These are phyloP conservation scores for Cyberlindnera galapagoensis DNA, from an alignment of 805 yeast genomes.

Conservation along the genomic window DNA sequence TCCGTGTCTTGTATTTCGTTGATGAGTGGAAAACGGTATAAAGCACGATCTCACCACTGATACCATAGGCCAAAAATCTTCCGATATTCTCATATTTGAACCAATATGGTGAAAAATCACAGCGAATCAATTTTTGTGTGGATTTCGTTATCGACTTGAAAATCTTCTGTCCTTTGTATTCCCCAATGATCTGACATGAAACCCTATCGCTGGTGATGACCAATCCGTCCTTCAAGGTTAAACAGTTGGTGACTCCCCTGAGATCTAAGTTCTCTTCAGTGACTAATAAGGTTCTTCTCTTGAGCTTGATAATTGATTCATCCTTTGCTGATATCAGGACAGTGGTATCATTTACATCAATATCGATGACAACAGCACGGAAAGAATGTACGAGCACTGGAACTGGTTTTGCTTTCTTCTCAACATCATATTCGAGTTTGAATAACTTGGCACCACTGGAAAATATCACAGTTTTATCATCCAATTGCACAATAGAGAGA, in stretches of 20 bases:
- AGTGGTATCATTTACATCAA: conserved; percentile 17
- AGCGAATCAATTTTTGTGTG: conserved; percentile 27
- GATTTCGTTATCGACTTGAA: conserved; percentile 21
- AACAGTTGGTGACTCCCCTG: conserved; percentile 17
- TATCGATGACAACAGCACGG: conserved; percentile 13
- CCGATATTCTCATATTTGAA: conserved; percentile 2
- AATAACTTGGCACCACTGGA: conserved; percentile 14
- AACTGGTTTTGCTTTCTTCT: conserved; percentile 11
- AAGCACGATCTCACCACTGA: conserved; percentile 31
- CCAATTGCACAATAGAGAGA: conserved; percentile 14
- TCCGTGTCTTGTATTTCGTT: conserved; percentile 1
- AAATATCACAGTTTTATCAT: conserved; percentile 12
- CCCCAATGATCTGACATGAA: conserved; percentile 15
- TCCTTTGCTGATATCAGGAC: conserved; percentile 25
- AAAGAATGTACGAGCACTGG: conserved; percentile 8
- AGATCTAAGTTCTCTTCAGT: conserved; percentile 15
- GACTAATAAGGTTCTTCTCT: conserved; percentile 13
- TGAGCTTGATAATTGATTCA: conserved; percentile 22
- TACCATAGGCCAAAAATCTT: conserved; percentile 26
- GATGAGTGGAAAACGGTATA: conserved; percentile 22
- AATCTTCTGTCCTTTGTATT: conserved; percentile 9
- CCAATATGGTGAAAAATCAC: conserved; percentile 30
- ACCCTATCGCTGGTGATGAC: conserved; percentile 19
- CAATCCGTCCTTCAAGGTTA: conserved; percentile 7
- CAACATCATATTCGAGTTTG: conserved; percentile 11